A percentile compares a stretch with the other conserved stretches of the same genome.
phyloP scores from a whole-genome alignment of 148 eudicot genomes.

The Polygonum maritimum region DNA sequence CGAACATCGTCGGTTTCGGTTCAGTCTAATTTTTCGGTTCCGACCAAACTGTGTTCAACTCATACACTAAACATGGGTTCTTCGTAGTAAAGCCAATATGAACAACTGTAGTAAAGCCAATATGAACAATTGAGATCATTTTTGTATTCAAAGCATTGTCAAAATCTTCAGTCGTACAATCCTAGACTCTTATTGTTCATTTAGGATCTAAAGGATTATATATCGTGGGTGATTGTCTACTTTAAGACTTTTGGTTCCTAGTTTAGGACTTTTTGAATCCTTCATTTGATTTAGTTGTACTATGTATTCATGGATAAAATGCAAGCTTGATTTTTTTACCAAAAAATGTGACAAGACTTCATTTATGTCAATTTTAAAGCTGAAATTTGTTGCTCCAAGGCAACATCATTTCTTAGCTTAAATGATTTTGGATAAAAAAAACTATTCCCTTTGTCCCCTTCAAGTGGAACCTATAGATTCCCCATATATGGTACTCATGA shows the following conservation, averaged over 20 bases:
- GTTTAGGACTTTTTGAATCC: too few relatives aligned
- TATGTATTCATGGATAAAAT: neutral
- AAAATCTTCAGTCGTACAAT: too few relatives aligned
- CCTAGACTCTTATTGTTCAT: neutral
- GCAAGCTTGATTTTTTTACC: neutral
- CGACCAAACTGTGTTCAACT: too few relatives aligned
- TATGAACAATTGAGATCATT: too few relatives aligned
- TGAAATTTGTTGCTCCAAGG: neutral
- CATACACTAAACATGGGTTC: too few relatives aligned
- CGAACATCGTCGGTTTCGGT: too few relatives aligned
- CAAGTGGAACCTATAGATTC: neutral
- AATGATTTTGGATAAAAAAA: neutral
- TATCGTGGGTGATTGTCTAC: neutral
- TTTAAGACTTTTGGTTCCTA: neutral
- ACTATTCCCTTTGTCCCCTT: neutral
- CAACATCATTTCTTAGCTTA: neutral
- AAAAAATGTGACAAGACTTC: too few relatives aligned
- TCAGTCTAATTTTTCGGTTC: too few relatives aligned
- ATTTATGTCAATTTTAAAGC: neutral
- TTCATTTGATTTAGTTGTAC: too few relatives aligned
- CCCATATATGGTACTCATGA: neutral
- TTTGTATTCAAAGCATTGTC: too few relatives aligned
- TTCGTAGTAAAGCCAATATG: too few relatives aligned
- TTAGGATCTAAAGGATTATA: neutral
- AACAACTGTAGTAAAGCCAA: too few relatives aligned